These are phyloP conservation scores for Mycena crocata DNA, from an alignment of 768 basidiomycete species.

Conservation along the genomic window DNA sequence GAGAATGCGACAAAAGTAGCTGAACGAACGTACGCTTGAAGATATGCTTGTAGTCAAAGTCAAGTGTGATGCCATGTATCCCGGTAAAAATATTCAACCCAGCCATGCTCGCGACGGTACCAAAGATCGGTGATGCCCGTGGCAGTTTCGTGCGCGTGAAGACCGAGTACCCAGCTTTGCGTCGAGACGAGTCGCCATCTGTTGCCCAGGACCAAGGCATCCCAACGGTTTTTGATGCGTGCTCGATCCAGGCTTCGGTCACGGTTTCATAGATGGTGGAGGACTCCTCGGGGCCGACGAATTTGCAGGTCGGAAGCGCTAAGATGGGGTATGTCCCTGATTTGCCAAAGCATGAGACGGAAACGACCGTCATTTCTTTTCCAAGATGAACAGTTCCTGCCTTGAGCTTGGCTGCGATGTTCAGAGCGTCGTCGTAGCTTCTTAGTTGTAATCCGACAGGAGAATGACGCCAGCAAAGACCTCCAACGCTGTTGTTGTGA, in stretches of 20 bases:
- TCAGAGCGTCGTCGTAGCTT: conserved; percentile 13
- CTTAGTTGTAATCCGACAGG: neutral
- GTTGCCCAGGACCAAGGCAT: conserved; percentile 31
- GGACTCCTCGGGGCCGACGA: neutral
- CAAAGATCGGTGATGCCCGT: conserved; percentile 5
- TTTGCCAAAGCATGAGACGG: conserved; percentile 13
- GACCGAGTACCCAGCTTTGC: conserved; percentile 14
- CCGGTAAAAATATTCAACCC: conserved; percentile 34
- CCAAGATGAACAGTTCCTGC: conserved; percentile 13
- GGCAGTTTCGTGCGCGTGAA: conserved; percentile 5
- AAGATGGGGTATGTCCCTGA: conserved; percentile 22
- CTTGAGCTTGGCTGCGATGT: neutral
- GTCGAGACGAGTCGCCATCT: conserved; percentile 31
- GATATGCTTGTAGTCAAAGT: conserved; percentile 35
- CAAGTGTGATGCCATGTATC: conserved; percentile 16
- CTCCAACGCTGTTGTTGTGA: conserved; percentile 16
- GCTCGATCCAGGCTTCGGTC: neutral
- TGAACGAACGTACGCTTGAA: conserved; percentile 30
- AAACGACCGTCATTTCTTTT: conserved; percentile 28
- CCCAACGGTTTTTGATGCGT: conserved; percentile 9
- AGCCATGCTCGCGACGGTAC: conserved; percentile 3
- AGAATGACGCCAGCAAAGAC: conserved; percentile 32
- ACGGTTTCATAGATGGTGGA: conserved; percentile 7
- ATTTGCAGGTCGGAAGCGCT: conserved; percentile 27
- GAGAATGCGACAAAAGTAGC: neutral